Evolutionary conservation across 331 rosid genomes (phyloP).

Genomic region (Quercus lobata): DNA sequence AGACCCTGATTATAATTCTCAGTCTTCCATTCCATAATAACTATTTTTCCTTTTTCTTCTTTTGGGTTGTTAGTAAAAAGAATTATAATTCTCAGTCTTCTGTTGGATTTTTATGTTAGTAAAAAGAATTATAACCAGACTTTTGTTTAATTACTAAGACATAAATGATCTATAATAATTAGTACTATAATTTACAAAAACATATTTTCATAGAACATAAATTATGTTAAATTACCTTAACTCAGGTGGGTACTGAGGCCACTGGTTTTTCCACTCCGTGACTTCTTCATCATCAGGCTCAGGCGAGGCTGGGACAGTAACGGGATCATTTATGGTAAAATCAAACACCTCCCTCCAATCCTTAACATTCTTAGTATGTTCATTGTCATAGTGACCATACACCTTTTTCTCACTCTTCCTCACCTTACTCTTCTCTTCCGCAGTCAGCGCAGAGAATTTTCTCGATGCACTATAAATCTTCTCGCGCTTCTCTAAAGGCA

Average conservation of each 20-base stretch:
- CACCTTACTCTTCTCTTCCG: slow-evolving; percentile 49
- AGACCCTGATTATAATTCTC: no score
- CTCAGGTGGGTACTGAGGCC: slow-evolving; percentile 35
- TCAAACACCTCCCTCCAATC: slow-evolving; percentile 65
- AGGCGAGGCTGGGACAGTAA: slow-evolving; percentile 25
- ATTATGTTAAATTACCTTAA: slow-evolving; percentile 23
- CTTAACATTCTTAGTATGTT: slow-evolving; percentile 49
- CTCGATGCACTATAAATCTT: slow-evolving; percentile 13
- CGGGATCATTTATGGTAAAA: slow-evolving; percentile 26
- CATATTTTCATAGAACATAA: no score
- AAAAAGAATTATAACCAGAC: no score
- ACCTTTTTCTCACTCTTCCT: slow-evolving; percentile 13
- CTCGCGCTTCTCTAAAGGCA: not conserved
- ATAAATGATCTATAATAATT: no score
- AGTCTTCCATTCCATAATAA: no score
- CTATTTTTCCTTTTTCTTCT: no score
- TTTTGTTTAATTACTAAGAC: no score
- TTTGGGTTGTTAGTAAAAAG: no score
- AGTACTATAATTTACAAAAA: no score
- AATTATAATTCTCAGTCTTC: no score
- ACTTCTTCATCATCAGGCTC: slow-evolving; percentile 10
- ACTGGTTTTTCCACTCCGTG: slow-evolving; percentile 29
- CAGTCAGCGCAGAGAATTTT: slow-evolving; percentile 32
- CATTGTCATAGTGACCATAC: slow-evolving; percentile 39
- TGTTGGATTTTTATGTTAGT: no score